A percentile compares a stretch with the other conserved stretches of the same genome.
phyloP scores from a whole-genome alignment of 73 alveolate species.

The Breviolum minutum region DNA sequence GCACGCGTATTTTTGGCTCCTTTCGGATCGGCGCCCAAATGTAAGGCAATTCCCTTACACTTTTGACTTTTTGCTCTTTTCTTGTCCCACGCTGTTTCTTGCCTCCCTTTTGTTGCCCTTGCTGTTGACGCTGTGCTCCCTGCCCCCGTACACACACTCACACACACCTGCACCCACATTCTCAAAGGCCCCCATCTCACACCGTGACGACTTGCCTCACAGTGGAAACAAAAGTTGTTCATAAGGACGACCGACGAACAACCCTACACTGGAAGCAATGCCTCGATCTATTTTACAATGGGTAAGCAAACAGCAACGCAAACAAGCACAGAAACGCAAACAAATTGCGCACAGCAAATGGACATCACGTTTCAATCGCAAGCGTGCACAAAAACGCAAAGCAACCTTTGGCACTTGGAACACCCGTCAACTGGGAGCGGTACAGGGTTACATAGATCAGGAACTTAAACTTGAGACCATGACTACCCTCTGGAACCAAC shows the following conservation, averaged over 20 bases:
- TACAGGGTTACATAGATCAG: not conserved
- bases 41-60: no score
- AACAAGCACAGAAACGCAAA: not conserved
- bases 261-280: no score
- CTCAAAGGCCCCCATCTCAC: no score
- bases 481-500: not conserved
- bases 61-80: no score
- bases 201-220: no score
- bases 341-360: not conserved
- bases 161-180: not conserved
- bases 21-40: no score
- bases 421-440: constrained; percentile 29
- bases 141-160: not conserved
- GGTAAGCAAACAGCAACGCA: not conserved
- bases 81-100: not conserved
- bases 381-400: not conserved
- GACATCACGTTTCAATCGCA: not conserved
- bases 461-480: not conserved
- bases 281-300: not conserved
- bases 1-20: not conserved
- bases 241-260: no score
- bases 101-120: not conserved
- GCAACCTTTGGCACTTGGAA: constrained; percentile 12
- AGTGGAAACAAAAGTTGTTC: no score
- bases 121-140: not conserved